Base-by-base conservation (phyloP, 495 filamentous ascomycete genomes). In the Baudoinia panamericana region DNA sequence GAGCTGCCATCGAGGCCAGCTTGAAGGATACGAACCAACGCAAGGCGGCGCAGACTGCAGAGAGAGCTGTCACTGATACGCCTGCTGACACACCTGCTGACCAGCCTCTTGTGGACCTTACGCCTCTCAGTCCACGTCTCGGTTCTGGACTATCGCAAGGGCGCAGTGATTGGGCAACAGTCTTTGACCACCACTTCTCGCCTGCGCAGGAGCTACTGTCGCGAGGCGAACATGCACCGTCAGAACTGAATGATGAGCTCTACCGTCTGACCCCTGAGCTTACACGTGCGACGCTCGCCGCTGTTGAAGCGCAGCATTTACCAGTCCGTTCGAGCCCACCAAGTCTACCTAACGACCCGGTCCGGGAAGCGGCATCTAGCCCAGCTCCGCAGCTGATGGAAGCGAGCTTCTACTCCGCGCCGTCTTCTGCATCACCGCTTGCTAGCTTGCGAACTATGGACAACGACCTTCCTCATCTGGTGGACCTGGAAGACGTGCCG, bases 1-100 rank as follows among this genome's bases (percentile, higher is more conserved):
- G 30, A n/a, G 48, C 42, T 1, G 48, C 48, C 12, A 51, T 51
- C 33, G 48, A 24, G 13, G 37, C 43, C 5, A 51, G 48, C 35
- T 27, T 51, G 11, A 39, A 29, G 32, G 48, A 46, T 2, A 46
- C 46, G 37, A 31, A 43, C 30, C 30, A 25, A 12, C 36, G 32
- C 15, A 35, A 50, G 20, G 41, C 47, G 25, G 35, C 47, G 17
- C 33, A 46, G 22, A 24, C 32, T 15, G 19, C 44, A 25, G 39
- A 15, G 13, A 17, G 29, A 10, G 39, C 30, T 15, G 40, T 28
- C 19, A 9, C 43, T 11, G 12, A 40, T 4, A 39, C 33, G 16
- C 41, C 42, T 8, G 2, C 19, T 4, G 15, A 17, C 6, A 21
- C 35, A 8, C 8, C 33, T 5, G n/a, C n/a, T n/a, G n/a, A n/a